Evolutionary conservation across 2,329 filamentous ascomycete genomes (phyloP).

Genomic region (Fusarium stilboides): DNA sequence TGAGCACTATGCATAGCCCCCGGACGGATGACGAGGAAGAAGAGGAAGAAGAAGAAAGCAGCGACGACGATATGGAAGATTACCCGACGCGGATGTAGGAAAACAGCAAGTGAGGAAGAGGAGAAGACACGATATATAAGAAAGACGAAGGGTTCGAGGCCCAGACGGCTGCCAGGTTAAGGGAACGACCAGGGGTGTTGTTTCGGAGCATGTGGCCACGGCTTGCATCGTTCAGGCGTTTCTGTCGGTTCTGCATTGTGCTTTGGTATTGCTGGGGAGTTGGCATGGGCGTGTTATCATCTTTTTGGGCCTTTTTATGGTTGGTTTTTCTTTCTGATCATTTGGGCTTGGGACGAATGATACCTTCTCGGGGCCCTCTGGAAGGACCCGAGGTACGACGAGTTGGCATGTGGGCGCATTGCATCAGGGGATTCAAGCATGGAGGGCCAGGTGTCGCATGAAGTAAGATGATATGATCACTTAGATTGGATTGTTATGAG

Average conservation of each 20-base stretch:
- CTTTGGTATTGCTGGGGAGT: constrained; percentile 50
- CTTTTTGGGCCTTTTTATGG: constrained; percentile 39
- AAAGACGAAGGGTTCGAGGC: neutral
- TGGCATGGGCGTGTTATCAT: constrained; percentile 43
- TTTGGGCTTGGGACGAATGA: constrained; percentile 44
- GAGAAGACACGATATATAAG: neutral
- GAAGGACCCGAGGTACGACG: constrained; percentile 48
- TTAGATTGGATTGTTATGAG: constrained; percentile 51
- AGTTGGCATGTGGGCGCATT: constrained; percentile 36
- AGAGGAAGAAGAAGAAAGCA: constrained; percentile 62
- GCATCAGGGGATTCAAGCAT: constrained; percentile 23
- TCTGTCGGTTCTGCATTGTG: constrained; percentile 48
- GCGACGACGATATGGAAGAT: constrained; percentile 71
- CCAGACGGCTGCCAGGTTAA: neutral
- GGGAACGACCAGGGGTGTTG: constrained; percentile 12
- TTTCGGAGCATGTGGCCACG: constrained; percentile 34
- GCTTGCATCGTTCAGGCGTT: constrained; percentile 51
- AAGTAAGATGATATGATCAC: constrained; percentile 36
- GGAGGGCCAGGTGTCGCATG: constrained; percentile 7
- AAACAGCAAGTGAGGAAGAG: neutral
- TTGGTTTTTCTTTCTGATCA: constrained; percentile 34
- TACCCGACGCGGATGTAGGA: constrained; percentile 47
- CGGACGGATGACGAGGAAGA: constrained; percentile 59
- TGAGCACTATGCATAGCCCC: constrained; percentile 68
- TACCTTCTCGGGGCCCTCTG: constrained; percentile 46